A percentile compares a stretch with the other conserved stretches of the same genome.
phyloP scores from a whole-genome alignment of 805 yeast species.

The Lachancea mirantina region DNA sequence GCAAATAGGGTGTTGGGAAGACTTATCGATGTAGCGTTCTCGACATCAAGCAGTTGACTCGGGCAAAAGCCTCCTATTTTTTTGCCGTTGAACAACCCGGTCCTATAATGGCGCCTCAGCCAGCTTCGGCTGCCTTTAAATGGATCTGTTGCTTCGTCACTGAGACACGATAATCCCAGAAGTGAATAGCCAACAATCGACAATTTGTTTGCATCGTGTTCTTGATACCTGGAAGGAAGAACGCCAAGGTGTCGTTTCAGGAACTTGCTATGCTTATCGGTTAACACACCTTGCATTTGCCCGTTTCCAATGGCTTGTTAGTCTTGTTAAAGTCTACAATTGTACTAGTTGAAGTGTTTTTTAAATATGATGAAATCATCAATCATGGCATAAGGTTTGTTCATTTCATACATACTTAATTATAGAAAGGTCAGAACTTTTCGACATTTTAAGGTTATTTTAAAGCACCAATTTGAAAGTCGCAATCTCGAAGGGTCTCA shows the following conservation, averaged over 20 bases:
- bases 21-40: constrained; percentile 38
- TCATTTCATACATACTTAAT: no score
- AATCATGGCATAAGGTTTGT: constrained; percentile 1
- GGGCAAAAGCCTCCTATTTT: constrained; percentile 26
- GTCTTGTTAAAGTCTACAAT: no score
- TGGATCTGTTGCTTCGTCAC: constrained; percentile 22
- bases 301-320: not conserved
- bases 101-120: constrained; percentile 19
- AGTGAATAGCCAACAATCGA: constrained; percentile 67
- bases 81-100: constrained; percentile 28
- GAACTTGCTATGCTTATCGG: constrained; percentile 34
- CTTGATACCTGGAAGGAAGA: constrained; percentile 49
- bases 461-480: constrained; percentile 30
- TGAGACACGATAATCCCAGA: constrained; percentile 38
- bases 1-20: constrained; percentile 76
- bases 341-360: no score
- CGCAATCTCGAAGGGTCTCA: constrained; percentile 77
- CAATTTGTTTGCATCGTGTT: constrained; percentile 62
- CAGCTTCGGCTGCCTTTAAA: constrained; percentile 28
- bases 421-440: no score
- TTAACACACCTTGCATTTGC: not conserved
- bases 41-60: constrained; percentile 12
- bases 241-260: constrained; percentile 44
- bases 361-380: not conserved
- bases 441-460: no score